Percentiles rank a stretch among this genome's conserved stretches.
Evolutionary conservation across 345 rosid species (phyloP).

Genomic region (Salix dunnii): DNA sequence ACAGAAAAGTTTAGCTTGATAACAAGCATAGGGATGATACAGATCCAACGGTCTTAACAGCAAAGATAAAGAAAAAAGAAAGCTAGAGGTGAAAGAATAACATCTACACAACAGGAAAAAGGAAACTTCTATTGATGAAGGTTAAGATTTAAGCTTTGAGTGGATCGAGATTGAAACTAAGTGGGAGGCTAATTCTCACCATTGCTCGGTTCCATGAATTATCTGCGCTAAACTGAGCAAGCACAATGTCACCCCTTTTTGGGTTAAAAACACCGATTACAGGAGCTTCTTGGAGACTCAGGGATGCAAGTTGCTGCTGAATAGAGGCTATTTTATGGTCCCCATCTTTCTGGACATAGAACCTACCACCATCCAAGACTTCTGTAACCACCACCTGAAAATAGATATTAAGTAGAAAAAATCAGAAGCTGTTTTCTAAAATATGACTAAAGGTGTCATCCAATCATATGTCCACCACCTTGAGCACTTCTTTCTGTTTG

Average conservation of each 20-base stretch:
- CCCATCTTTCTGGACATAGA: constrained; percentile 80
- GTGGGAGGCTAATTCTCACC: constrained; percentile 38
- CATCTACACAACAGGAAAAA: not conserved
- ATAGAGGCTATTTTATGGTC: constrained; percentile 78
- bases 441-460: not conserved
- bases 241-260: constrained; percentile 82
- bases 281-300: constrained; percentile 73
- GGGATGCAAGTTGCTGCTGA: constrained; percentile 71
- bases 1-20: not conserved
- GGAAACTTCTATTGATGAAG: not conserved
- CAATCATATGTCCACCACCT: constrained; percentile 42
- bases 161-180: not conserved
- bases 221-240: constrained; percentile 93
- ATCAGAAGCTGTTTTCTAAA: constrained; percentile 3
- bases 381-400: constrained; percentile 89
- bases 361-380: constrained; percentile 82
- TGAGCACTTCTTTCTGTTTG: constrained; percentile 81
- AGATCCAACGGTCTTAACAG: too few species aligned
- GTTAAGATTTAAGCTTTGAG: not conserved
- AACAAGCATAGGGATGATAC: not conserved
- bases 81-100: not conserved
- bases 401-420: constrained; percentile 1
- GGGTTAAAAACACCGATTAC: constrained; percentile 82
- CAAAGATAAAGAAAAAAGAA: not conserved
- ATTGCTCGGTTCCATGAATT: constrained; percentile 98